These are phyloP conservation scores for Lepidium sativum DNA, from an alignment of 345 rosid genomes.

Conservation along the genomic window DNA sequence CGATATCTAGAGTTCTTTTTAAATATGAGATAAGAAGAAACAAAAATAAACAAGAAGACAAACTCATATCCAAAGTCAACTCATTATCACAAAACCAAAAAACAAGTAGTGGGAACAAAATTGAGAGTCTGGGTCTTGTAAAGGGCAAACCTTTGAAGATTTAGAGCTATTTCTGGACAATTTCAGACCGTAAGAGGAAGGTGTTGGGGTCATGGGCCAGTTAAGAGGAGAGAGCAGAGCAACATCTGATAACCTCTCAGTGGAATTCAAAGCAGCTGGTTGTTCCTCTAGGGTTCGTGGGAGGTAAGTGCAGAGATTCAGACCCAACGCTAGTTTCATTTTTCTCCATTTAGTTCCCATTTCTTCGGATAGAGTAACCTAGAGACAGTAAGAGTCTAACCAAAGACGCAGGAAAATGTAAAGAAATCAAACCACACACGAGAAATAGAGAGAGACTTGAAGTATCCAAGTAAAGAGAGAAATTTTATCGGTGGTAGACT, in stretches of 20 bases:
- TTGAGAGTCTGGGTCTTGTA: constrained; percentile 19
- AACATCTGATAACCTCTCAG: constrained; percentile 70
- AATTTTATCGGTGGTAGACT: too few species aligned
- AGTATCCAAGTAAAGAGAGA: too few species aligned
- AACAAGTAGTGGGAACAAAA: background rate
- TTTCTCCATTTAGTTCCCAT: constrained; percentile 88
- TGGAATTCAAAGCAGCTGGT: constrained; percentile 32
- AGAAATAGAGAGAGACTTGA: background rate
- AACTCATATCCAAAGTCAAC: constrained; percentile 20
- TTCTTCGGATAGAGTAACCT: constrained; percentile 11
- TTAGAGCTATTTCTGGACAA: constrained; percentile 62
- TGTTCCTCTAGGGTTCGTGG: constrained; percentile 55
- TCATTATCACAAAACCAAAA: background rate
- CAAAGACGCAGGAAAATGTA: background rate
- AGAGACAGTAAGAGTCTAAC: background rate
- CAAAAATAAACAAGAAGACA: constrained; percentile 14
- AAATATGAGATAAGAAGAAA: background rate
- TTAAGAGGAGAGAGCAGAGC: constrained; percentile 66
- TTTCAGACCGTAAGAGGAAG: constrained; percentile 68
- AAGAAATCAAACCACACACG: constrained; percentile 1
- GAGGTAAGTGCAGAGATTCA: constrained; percentile 60
- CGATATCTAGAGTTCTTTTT: background rate
- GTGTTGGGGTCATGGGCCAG: constrained; percentile 73
- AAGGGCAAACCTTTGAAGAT: constrained; percentile 67
- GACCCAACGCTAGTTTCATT: constrained; percentile 66